Evolutionary conservation across 148 eudicot species (phyloP).

Genomic region (Cornus florida): DNA sequence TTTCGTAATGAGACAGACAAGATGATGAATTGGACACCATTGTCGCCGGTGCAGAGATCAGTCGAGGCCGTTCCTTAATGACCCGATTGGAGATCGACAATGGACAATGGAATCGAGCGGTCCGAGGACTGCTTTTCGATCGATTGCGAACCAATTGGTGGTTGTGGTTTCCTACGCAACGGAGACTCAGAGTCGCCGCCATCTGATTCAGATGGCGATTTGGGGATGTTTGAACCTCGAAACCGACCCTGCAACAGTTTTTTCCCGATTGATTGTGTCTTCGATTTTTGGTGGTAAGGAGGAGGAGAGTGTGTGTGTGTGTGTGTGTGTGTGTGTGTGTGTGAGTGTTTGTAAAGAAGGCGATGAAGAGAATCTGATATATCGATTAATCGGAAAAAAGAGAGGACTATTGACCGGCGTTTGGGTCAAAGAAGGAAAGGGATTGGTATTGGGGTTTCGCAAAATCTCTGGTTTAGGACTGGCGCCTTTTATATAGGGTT

Average conservation of each 20-base stretch:
- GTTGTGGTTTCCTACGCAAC: not conserved
- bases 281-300: too few species aligned
- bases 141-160: not conserved
- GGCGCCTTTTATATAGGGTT: too few species aligned
- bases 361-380: too few species aligned
- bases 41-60: not conserved
- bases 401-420: too few species aligned
- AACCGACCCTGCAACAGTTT: not conserved
- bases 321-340: too few species aligned
- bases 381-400: too few species aligned
- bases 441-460: too few species aligned
- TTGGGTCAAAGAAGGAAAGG: too few species aligned
- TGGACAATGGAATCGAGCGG: not conserved
- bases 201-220: not conserved
- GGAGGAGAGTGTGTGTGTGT: too few species aligned
- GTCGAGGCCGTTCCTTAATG: not conserved
- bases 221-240: not conserved
- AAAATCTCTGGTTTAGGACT: too few species aligned
- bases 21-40: not conserved
- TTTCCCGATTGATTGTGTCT: not conserved
- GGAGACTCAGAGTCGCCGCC: constrained; percentile 6
- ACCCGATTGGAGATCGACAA: not conserved
- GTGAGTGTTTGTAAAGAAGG: too few species aligned
- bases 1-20: too few species aligned
- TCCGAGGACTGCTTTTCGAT: not conserved